A percentile compares a stretch with the other conserved stretches of the same genome.
These are phyloP conservation scores for Penicillium expansum DNA, from an alignment of 2,329 filamentous ascomycete species.

Conservation along the genomic window DNA sequence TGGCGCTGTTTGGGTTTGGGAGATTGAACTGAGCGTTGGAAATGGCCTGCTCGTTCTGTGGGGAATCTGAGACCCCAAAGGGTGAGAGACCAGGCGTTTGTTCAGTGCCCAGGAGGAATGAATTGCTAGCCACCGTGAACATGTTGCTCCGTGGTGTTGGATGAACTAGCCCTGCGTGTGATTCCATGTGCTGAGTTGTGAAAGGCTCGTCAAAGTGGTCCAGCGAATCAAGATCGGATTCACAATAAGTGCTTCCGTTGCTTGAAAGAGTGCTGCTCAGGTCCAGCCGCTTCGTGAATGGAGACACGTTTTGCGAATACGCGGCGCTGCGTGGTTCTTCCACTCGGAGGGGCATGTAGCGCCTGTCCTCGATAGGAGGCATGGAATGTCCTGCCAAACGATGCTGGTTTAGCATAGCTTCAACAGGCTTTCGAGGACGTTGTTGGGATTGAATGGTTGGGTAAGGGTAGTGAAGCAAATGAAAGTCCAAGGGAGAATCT, in stretches of 20 bases:
- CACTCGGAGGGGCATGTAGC: neutral
- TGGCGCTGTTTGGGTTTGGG: neutral
- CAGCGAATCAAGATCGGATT: neutral
- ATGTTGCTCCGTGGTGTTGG: constrained; percentile 8
- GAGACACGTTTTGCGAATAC: neutral
- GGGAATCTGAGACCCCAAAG: neutral
- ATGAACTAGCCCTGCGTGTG: constrained; percentile 8
- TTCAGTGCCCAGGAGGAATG: constrained; percentile 9
- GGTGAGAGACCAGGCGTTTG: constrained; percentile 12
- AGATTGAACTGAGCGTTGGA: neutral
- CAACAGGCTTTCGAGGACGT: neutral
- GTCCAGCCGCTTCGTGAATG: neutral
- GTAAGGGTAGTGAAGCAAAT: neutral
- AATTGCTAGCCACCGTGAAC: constrained; percentile 5
- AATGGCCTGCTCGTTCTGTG: neutral
- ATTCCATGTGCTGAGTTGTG: neutral
- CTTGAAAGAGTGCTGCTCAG: neutral
- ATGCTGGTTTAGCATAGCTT: neutral
- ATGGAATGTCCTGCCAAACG: neutral
- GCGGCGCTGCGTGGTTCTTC: neutral
- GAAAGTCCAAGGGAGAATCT: neutral
- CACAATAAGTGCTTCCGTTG: neutral
- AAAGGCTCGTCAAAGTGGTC: neutral
- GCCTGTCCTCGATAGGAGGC: neutral
- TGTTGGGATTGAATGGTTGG: neutral